phyloP scores from a whole-genome alignment of 208 protist genomes.

The Leptomonas seymouri region DNA sequence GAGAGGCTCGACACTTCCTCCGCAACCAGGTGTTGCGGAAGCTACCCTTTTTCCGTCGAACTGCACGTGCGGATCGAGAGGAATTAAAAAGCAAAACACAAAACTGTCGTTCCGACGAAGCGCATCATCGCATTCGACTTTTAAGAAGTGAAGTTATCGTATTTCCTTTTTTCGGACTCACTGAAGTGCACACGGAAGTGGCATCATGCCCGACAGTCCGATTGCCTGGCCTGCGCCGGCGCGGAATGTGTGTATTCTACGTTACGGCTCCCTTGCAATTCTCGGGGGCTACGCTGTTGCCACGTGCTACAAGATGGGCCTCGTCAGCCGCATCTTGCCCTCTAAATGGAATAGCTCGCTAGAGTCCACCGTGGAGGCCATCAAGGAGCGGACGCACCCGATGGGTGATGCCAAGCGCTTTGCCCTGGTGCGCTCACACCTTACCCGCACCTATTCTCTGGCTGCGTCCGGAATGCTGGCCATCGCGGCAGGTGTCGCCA shows the following conservation, averaged over 20 bases:
- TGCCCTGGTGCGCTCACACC: constrained; percentile 46
- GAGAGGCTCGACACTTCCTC: too few species aligned
- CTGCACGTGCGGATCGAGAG: too few species aligned
- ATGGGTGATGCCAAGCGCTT: constrained; percentile 57
- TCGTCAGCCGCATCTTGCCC: constrained; percentile 47
- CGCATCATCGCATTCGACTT: not conserved
- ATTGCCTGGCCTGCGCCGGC: not conserved
- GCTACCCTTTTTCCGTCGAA: too few species aligned
- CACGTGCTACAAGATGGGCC: constrained; percentile 58
- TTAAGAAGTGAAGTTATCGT: constrained; percentile 8
- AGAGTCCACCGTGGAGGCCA: constrained; percentile 46
- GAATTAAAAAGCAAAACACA: not conserved
- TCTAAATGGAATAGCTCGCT: constrained; percentile 22
- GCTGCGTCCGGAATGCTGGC: constrained; percentile 57
- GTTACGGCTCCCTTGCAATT: constrained; percentile 49
- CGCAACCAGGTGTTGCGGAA: too few species aligned
- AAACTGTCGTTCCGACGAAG: too few species aligned
- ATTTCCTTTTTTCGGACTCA: not conserved
- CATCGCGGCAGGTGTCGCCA: constrained; percentile 40
- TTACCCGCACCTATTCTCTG: constrained; percentile 55
- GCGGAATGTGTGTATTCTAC: constrained; percentile 29
- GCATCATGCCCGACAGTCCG: not conserved
- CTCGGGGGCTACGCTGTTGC: constrained; percentile 66
- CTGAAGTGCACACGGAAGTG: not conserved
- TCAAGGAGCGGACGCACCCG: constrained; percentile 67